Evolutionary conservation across 331 rosid species (phyloP).

Genomic region (Erythrophleum ivorense): DNA sequence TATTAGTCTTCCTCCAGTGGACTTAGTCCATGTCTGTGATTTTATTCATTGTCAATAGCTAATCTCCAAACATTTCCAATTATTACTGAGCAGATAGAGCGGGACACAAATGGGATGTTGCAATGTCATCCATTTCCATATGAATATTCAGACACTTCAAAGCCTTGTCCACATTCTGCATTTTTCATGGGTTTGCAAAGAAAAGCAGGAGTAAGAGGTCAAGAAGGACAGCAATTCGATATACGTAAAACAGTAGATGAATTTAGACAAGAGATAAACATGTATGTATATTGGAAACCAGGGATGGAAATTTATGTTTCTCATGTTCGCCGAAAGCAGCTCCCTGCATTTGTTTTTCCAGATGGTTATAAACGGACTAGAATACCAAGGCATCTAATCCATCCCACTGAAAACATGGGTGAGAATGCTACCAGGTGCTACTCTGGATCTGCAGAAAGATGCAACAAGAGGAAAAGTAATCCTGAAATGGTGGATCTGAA

Average conservation of each 20-base stretch:
- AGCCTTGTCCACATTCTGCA: slow-evolving; percentile 66
- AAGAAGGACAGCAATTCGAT: slow-evolving; percentile 80
- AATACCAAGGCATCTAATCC: slow-evolving; percentile 50
- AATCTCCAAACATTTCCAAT: background rate
- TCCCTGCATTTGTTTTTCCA: slow-evolving; percentile 71
- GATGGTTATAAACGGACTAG: slow-evolving; percentile 66
- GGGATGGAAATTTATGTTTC: slow-evolving; percentile 79
- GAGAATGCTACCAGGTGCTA: slow-evolving; percentile 48
- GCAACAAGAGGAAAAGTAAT: slow-evolving; percentile 65
- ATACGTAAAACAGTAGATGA: slow-evolving; percentile 80
- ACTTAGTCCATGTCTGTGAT: background rate
- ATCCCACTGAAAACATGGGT: slow-evolving; percentile 39
- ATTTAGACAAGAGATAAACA: slow-evolving; percentile 65
- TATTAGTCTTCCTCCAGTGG: background rate
- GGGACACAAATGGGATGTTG: slow-evolving; percentile 73
- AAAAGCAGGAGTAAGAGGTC: slow-evolving; percentile 71
- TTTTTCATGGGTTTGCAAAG: slow-evolving; percentile 85
- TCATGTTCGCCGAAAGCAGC: slow-evolving; percentile 82
- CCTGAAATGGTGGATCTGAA: slow-evolving; percentile 38
- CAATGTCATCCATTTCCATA: slow-evolving; percentile 80
- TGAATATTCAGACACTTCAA: slow-evolving; percentile 63
- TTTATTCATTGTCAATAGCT: background rate
- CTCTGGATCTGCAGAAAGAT: slow-evolving; percentile 53
- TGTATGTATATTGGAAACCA: slow-evolving; percentile 68
- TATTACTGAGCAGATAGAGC: slow-evolving; percentile 64